Base-by-base conservation (phyloP, 2,329 filamentous ascomycete species). In the Aspergillus calidoustus region DNA sequence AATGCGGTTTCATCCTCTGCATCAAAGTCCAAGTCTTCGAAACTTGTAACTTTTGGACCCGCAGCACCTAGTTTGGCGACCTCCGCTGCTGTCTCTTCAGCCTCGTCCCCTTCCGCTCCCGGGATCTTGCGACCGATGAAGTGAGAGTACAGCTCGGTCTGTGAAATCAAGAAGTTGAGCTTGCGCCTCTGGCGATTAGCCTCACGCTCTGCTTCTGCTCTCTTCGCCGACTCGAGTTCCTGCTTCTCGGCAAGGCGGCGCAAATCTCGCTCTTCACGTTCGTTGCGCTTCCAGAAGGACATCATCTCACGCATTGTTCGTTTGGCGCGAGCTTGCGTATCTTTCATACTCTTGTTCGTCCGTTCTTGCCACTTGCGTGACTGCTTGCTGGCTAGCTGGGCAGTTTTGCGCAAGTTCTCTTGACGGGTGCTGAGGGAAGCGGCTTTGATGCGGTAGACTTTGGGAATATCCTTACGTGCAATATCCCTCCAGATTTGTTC, bases 61-160 rank as follows among this genome's bases (percentile, higher is more conserved):
- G 84, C 79, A 3, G 78, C 79, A 66, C 84, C 84, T 9, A 41
- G 34, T 41, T 41, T 41, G 34, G 85, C 83, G 0, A 80, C 80
- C 22, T 85, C 84, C 54, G 90, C 88, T 52, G 91, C 89, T 7
- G 88, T 88, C 72, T 93, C 92, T 71, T 95, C 92, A 23, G 92
- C 95, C 53, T 91, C 94, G 79, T 99, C 93, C 52, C 97, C 92
- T 74, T 98, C 93, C 69, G 95, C 91, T 1, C 94, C 98, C 81
- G 97, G 97, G 80, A 98, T 96, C 83, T 99, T 99, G 82, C 97
- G 96, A 76, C 95, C 94, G 71, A 99, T 97, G 79, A 99, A 99
- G 83, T 99, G 95, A 47, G 94, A 98, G 83, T 99, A 99, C 54
- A 99, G 85, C 76, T 99, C 95, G 0, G 95, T 99, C 80, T 99